Conservation (phyloP, 176 grass and related monocot species). For the Oryza glumipatula region DNA sequence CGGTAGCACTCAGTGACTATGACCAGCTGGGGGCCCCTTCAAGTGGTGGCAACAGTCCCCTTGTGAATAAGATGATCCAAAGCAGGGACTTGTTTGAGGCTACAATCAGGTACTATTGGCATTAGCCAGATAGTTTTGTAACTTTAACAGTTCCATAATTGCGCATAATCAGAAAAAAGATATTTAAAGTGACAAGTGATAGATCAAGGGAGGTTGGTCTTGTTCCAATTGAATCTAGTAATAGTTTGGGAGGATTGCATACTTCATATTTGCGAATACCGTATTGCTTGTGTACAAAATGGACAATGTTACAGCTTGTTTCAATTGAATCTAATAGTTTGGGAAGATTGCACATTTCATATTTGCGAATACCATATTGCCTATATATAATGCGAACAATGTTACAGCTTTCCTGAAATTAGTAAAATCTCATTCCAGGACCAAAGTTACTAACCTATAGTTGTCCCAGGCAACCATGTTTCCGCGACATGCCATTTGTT, state of each 20-base stretch:
- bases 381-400: not conserved
- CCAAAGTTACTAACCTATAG: not conserved
- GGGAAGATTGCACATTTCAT: not conserved
- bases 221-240: not conserved
- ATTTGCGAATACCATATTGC: not conserved
- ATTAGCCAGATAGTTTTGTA: not conserved
- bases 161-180: not conserved
- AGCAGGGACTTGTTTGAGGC: conserved; percentile 90
- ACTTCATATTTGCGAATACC: not conserved
- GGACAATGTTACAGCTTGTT: conserved; percentile 6
- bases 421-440: conserved; percentile 14
- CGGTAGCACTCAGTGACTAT: conserved; percentile 78
- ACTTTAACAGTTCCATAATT: not conserved
- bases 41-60: conserved; percentile 36
- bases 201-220: not conserved
- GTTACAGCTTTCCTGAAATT: conserved; percentile 18
- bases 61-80: conserved; percentile 87
- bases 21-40: conserved; percentile 58
- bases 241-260: not conserved
- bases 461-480: conserved; percentile 70
- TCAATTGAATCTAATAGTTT: not conserved
- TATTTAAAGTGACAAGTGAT: not conserved
- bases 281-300: not conserved
- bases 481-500: conserved; percentile 76
- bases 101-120: conserved; percentile 64